Evolutionary conservation across 768 basidiomycete species (phyloP), one percentile per base, ranked within the genome.

Genomic region (Leucosporidium creatinivorum): DNA sequence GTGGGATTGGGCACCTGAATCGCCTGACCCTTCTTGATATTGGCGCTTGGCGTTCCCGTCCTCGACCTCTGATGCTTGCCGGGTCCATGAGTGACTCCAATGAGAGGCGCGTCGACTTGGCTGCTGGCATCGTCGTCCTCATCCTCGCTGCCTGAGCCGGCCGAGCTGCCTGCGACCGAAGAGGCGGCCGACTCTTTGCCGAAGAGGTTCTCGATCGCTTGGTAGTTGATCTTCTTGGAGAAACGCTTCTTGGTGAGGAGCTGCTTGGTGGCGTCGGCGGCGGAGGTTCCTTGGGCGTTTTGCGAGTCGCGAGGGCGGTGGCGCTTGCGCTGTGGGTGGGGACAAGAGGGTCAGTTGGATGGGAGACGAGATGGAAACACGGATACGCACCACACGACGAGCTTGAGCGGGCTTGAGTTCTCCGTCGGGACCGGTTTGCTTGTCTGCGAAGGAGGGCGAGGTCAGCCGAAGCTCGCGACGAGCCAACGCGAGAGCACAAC

Each of bases 221-320:
- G 88, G 77, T 94, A 96, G 77, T 96, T 96, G 79, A 94, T 93
- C 61, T 91, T 85, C 75, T 90, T 90, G 79, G 89, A 91, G 79
- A 93, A 92, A 63, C 78, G 77, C 75, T 86, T 91, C 79, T 91
- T 90, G 81, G 88, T 87, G 73, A 92, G 81, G 47, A 93, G 82
- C 66, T 85, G 86, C 48, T 83, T 83, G 28, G 89, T 88, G 0
- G 88, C 85, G 73, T 91, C 89, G 25, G 87, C 88, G 0, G 88
- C 84, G 7, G 87, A 88, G 21, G 80, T 82, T 9, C 87, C 89
- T 58, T 84, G 82, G 85, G 72, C 85, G 10, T 85, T 89, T 0
- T 86, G 82, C 17, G 87, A 84, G 68, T 93, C 91, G 39, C 89
- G 84, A 26, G 89, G 89, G 76, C 83, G 83, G 19, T 55, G 68